Conservation (phyloP, 108 stramenopile species). For the Bacterosira constricta region DNA sequence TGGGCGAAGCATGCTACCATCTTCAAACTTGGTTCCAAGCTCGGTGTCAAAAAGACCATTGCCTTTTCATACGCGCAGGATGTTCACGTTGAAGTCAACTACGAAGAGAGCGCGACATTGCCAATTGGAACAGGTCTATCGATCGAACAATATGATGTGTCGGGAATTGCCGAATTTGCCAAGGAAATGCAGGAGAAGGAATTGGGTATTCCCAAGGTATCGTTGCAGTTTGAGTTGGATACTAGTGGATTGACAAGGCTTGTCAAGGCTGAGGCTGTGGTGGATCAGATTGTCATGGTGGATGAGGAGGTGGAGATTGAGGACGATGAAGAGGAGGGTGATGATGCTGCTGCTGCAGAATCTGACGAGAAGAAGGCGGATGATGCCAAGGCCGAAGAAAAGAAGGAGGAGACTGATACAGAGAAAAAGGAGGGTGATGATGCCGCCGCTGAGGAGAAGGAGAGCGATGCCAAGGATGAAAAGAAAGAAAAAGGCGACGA, state of each 20-base stretch:
- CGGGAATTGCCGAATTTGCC: constrained; percentile 91
- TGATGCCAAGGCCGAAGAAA: constrained; percentile 27
- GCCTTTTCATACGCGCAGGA: constrained; percentile 94
- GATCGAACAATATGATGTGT: constrained; percentile 89
- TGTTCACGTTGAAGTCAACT: constrained; percentile 82
- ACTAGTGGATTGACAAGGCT: constrained; percentile 86
- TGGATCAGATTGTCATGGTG: constrained; percentile 88
- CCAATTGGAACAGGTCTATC: constrained; percentile 69
- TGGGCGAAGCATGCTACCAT: constrained; percentile 92
- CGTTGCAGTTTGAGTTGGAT: constrained; percentile 92
- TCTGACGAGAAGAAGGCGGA: constrained; percentile 25
- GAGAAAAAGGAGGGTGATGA: constrained; percentile 33
- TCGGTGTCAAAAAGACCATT: constrained; percentile 95
- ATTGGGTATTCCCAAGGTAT: constrained; percentile 93
- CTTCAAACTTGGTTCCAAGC: constrained; percentile 80
- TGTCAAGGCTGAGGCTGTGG: constrained; percentile 92
- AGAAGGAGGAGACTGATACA: constrained; percentile 37
- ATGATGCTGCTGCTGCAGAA: constrained; percentile 6
- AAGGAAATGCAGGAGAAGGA: constrained; percentile 93
- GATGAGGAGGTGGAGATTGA: constrained; percentile 86
- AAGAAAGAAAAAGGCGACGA: constrained; percentile 24
- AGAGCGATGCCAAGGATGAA: constrained; percentile 33
- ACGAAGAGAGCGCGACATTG: constrained; percentile 75
- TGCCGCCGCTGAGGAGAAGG: constrained; percentile 46
- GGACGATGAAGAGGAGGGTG: constrained; percentile 63